A percentile compares a stretch with the other conserved stretches of the same genome.
Evolutionary conservation across 768 basidiomycete genomes (phyloP).

Genomic region (Scleroderma bovista): DNA sequence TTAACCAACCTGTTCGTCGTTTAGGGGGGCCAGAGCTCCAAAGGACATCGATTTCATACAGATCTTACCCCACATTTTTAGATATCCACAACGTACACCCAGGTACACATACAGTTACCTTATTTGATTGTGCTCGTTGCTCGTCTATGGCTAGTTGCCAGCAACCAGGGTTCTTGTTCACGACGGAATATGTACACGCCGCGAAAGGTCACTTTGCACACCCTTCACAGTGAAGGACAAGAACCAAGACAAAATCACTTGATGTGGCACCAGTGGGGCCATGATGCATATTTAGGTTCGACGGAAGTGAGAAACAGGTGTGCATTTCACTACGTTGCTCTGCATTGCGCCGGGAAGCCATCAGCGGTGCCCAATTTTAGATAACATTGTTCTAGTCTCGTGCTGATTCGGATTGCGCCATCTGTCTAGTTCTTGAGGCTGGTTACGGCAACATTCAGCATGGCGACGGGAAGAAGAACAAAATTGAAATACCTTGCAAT

Average conservation of each 20-base stretch:
- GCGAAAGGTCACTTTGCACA: too few relatives aligned
- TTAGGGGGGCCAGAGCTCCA: not conserved
- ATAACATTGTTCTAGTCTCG: not conserved
- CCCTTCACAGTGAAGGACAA: too few relatives aligned
- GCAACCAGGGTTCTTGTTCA: too few relatives aligned
- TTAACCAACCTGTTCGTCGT: not conserved
- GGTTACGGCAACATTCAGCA: not conserved
- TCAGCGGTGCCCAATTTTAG: not conserved
- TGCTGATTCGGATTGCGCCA: not conserved
- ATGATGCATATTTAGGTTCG: not conserved
- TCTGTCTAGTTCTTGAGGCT: constrained; percentile 15
- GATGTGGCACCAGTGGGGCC: too few relatives aligned
- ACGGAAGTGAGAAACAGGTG: not conserved
- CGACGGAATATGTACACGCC: too few relatives aligned
- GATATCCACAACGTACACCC: not conserved
- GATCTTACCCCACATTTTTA: not conserved
- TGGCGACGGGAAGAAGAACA: not conserved
- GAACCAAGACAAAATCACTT: too few relatives aligned
- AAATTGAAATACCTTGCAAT: constrained; percentile 56
- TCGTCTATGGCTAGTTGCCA: too few relatives aligned
- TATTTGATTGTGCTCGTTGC: not conserved
- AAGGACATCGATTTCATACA: not conserved
- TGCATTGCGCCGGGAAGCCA: not conserved
- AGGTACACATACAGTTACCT: not conserved
- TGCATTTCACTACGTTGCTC: not conserved